Evolutionary conservation across 768 basidiomycete genomes (phyloP), one percentile per base, ranked within the genome.

Genomic region (Russula brevipes): DNA sequence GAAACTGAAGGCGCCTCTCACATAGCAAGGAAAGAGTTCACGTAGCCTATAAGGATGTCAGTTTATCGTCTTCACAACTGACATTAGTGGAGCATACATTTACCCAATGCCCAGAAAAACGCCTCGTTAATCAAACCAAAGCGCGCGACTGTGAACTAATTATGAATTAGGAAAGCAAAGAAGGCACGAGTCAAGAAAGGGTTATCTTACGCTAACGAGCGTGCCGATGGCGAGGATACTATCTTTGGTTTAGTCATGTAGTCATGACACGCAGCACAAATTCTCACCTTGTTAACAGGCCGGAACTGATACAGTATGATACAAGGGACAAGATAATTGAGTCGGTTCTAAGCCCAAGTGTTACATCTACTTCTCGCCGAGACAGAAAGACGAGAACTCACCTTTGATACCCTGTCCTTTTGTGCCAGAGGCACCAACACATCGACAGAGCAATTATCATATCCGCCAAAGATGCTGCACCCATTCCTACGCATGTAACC

Each of bases 11-110:
- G 24, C 4, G 14, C 36, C 46, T 73, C 74, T 72, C 73, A 82
- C 81, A 79, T 76, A 52, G 80, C 80, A 24, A 83, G 71, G 36
- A 81, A 69, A 2, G 81, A 82, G 65, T 83, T 83, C 33, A 82
- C 80, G 65, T 83, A 81, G 66, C 79, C 81, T 82, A 57, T 42
- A 55, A 54, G 61, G 45, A 17, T n/a, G 31, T 66, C 54, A 51
- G 24, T 55, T 12, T 9, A 46, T 47, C 17, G 12, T 24, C 16
- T 6, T 16, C 6, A 31, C n/a, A 11, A 24, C 9, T 11, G 14
- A n/a, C 5, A 35, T 36, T 3, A 39, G 3, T 11, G n/a, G 5
- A n/a, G 66, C 79, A 63, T 59, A 81, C 81, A 81, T 76, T 81
- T 83, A 39, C 79, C 79, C 49, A 79, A 70, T 31, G 79, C 65